phyloP scores from a whole-genome alignment of 495 filamentous ascomycete species.

The Annulohypoxylon maeteangense region DNA sequence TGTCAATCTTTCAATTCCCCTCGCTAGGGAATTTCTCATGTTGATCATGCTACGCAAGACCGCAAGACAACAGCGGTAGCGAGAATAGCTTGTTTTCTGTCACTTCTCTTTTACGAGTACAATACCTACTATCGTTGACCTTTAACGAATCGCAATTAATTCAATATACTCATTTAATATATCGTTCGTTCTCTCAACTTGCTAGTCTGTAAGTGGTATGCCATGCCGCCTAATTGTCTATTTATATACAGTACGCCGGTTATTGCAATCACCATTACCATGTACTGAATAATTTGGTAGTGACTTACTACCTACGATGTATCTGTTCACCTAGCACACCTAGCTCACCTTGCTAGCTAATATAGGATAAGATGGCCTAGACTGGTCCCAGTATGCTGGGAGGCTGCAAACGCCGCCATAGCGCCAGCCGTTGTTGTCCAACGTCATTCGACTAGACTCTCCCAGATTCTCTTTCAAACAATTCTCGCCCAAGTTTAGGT shows the following conservation, averaged over 20 bases:
- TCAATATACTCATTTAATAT: slow-evolving; percentile 7
- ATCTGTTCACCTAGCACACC: not conserved
- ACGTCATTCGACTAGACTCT: slow-evolving; percentile 28
- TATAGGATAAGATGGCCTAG: not conserved
- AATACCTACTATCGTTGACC: not conserved
- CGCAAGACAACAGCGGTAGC: slow-evolving; percentile 13
- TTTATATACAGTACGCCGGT: slow-evolving; percentile 10
- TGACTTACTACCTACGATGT: not conserved
- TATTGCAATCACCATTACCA: not conserved
- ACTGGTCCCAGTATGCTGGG: slow-evolving; percentile 6
- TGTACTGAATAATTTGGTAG: not conserved
- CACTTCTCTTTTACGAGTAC: slow-evolving; percentile 3
- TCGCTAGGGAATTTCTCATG: slow-evolving; percentile 37
- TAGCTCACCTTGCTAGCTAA: not conserved
- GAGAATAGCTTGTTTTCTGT: slow-evolving; percentile 28
- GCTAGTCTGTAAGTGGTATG: slow-evolving; percentile 2
- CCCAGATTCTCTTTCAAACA: slow-evolving; percentile 3
- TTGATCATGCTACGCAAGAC: slow-evolving; percentile 41
- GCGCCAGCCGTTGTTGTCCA: slow-evolving; percentile 15
- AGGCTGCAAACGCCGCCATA: slow-evolving; percentile 20
- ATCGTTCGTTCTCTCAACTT: not conserved
- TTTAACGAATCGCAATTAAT: not conserved
- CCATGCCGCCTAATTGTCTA: slow-evolving; percentile 9
- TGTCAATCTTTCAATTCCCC: slow-evolving; percentile 33
- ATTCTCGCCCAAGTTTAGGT: slow-evolving; percentile 7